phyloP scores from a whole-genome alignment of 331 rosid genomes.

The Erythrophleum ivorense region DNA sequence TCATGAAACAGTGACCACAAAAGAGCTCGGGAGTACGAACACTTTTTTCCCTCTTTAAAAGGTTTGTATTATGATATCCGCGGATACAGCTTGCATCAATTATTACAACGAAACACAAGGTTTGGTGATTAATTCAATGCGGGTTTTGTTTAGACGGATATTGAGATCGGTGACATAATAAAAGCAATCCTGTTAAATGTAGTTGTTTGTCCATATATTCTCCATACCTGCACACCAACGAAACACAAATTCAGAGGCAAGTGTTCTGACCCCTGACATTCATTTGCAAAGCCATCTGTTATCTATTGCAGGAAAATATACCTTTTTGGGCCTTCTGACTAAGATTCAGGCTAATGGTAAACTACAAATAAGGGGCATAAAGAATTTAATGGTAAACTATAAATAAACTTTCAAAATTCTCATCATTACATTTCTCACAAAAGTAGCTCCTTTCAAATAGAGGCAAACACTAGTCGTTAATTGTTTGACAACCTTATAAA shows the following conservation, averaged over 20 bases:
- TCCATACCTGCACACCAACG: neutral
- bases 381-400: constrained; percentile 16
- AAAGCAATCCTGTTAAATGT: neutral
- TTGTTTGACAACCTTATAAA: neutral
- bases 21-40: neutral
- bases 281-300: no score
- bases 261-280: no score
- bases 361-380: neutral
- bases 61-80: no score
- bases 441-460: constrained; percentile 7
- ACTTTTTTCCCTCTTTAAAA: neutral
- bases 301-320: no score
- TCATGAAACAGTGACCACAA: neutral
- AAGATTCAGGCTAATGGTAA: neutral
- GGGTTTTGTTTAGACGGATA: no score
- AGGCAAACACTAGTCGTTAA: constrained; percentile 23
- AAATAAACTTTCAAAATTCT: constrained; percentile 36
- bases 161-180: no score
- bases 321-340: neutral
- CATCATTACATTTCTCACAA: constrained; percentile 26
- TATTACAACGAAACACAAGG: no score
- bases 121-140: no score
- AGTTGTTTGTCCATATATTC: neutral
- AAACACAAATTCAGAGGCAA: no score
- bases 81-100: no score